phyloP scores from a whole-genome alignment of 352 stramenopile species.

The Globisporangium spiculum region DNA sequence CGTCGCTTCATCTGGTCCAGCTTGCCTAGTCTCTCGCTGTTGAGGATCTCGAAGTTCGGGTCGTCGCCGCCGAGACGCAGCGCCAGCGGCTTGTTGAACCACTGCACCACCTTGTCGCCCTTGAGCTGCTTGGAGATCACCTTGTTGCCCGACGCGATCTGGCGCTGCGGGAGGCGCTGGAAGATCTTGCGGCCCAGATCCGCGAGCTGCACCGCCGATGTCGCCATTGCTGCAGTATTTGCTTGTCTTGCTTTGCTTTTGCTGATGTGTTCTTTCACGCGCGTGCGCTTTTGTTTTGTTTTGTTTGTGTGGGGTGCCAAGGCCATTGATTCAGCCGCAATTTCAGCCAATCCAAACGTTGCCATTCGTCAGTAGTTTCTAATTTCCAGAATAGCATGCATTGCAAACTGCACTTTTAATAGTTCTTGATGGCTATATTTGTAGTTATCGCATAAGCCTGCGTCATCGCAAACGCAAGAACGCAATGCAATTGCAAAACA shows the following conservation, averaged over 20 bases:
- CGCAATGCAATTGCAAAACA: neutral
- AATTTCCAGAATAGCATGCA: too few relatives aligned
- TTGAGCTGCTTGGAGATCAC: constrained; percentile 88
- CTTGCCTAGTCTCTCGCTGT: constrained; percentile 71
- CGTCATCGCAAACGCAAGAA: neutral
- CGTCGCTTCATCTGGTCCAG: constrained; percentile 86
- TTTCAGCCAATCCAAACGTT: constrained; percentile 6
- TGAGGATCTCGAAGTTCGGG: constrained; percentile 83
- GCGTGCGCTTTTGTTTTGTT: too few relatives aligned
- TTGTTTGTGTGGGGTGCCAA: constrained; percentile 1
- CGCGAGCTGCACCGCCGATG: constrained; percentile 61
- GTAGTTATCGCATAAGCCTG: neutral
- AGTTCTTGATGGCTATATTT: neutral
- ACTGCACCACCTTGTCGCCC: constrained; percentile 81
- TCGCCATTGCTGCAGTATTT: constrained; percentile 19
- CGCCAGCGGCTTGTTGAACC: constrained; percentile 83
- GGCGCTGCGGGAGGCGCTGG: constrained; percentile 80
- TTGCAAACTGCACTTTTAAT: neutral
- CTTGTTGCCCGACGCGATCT: constrained; percentile 83
- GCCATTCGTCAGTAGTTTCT: too few relatives aligned
- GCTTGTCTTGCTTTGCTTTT: constrained; percentile 3
- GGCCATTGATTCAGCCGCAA: constrained; percentile 14
- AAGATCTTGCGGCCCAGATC: constrained; percentile 88
- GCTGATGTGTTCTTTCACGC: constrained; percentile 1
- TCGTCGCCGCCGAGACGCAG: constrained; percentile 77